These are phyloP conservation scores for Acidiella bohemica DNA, from an alignment of 495 filamentous ascomycete species.

Conservation along the genomic window DNA sequence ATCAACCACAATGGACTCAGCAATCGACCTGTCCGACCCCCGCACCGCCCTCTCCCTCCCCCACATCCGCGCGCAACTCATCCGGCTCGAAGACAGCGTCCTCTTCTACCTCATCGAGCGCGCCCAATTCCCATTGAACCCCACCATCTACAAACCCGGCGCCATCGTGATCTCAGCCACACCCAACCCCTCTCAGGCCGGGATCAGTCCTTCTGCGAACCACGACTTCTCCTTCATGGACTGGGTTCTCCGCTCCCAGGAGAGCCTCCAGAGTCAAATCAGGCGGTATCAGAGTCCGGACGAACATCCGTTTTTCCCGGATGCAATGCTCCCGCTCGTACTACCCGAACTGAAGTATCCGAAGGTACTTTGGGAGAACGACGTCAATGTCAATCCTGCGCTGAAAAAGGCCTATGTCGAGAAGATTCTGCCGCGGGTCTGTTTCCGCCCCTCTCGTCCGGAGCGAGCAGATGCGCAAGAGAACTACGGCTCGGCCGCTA, in stretches of 20 bases:
- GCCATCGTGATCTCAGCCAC: slow-evolving; percentile 71
- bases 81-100: slow-evolving; percentile 95
- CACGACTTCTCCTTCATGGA: slow-evolving; percentile 66
- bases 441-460: slow-evolving; percentile 52
- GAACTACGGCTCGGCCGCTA: slow-evolving; percentile 89
- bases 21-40: slow-evolving; percentile 75
- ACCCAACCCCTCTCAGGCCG: too few relatives aligned
- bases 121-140: slow-evolving; percentile 90
- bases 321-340: slow-evolving; percentile 64
- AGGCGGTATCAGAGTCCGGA: slow-evolving; percentile 93
- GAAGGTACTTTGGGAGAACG: slow-evolving; percentile 76
- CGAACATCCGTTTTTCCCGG: slow-evolving; percentile 95
- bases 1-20: slow-evolving; percentile 55
- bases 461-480: slow-evolving; percentile 69
- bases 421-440: slow-evolving; percentile 68
- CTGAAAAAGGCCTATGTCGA: slow-evolving; percentile 78
- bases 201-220: too few relatives aligned
- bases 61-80: slow-evolving; percentile 90
- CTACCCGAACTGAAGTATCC: slow-evolving; percentile 84
- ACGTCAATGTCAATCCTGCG: slow-evolving; percentile 78
- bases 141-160: slow-evolving; percentile 68
- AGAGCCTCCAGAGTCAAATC: slow-evolving; percentile 82
- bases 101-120: slow-evolving; percentile 97
- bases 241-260: slow-evolving; percentile 82
- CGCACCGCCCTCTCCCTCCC: slow-evolving; percentile 75